phyloP scores from a whole-genome alignment of 2,329 filamentous ascomycete genomes.

The Fusarium stilboides region DNA sequence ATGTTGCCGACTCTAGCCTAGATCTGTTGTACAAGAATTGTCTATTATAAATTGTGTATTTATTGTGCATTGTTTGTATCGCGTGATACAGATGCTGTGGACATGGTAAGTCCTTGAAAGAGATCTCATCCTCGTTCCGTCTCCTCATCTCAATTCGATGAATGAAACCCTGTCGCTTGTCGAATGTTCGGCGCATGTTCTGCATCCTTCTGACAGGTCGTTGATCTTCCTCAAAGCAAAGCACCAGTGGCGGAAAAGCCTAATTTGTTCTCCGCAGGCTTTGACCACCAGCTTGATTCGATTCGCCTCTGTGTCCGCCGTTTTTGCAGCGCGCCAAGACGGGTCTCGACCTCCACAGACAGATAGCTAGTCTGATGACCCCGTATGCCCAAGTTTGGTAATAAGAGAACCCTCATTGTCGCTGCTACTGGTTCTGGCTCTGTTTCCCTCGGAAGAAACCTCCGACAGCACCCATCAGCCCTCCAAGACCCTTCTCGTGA shows the following conservation, averaged over 20 bases:
- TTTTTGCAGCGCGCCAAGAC: conserved; percentile 32
- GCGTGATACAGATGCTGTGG: not conserved
- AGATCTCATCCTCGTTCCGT: too few relatives aligned
- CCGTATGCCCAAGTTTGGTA: conserved; percentile 8
- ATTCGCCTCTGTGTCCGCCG: conserved; percentile 35
- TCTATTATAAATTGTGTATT: not conserved
- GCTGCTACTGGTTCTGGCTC: conserved; percentile 11
- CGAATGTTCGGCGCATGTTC: conserved; percentile 47
- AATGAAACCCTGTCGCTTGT: conserved; percentile 20
- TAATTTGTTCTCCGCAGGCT: conserved; percentile 9
- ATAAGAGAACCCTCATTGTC: not conserved
- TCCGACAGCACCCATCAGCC: conserved; percentile 71
- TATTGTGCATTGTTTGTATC: not conserved
- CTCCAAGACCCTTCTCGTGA: conserved; percentile 67
- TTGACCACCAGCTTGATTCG: not conserved
- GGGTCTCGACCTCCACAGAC: conserved; percentile 35
- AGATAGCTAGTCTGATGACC: conserved; percentile 24
- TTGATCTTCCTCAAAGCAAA: conserved; percentile 19
- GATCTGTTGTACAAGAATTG: not conserved
- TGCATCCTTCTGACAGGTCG: conserved; percentile 19
- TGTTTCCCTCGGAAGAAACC: conserved; percentile 71
- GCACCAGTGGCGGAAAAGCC: conserved; percentile 30
- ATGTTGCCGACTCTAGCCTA: conserved; percentile 21
- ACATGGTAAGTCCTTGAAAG: too few relatives aligned
- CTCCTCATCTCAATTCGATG: not conserved